Percentiles rank a stretch among this genome's conserved stretches.
These are phyloP conservation scores for Xylaria sp. DNA, from an alignment of 2,329 filamentous ascomycete species.

Conservation along the genomic window DNA sequence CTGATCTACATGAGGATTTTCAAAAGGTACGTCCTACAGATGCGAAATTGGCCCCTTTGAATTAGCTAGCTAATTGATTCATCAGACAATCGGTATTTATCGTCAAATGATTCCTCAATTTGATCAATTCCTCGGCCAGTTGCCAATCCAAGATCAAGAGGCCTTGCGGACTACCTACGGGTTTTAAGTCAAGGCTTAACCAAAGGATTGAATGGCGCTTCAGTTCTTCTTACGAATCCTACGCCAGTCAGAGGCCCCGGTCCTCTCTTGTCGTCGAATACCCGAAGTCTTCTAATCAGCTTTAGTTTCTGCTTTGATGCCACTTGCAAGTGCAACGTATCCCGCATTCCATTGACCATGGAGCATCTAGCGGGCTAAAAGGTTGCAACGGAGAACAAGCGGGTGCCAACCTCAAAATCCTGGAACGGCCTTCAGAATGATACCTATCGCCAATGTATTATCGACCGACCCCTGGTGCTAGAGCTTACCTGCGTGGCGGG, in stretches of 20 bases:
- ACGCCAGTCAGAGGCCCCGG: neutral
- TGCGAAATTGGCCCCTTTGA: neutral
- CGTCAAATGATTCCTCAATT: slow-evolving; percentile 70
- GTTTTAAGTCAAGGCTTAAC: slow-evolving; percentile 48
- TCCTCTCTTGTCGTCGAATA: neutral
- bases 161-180: slow-evolving; percentile 61
- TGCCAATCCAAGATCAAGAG: slow-evolving; percentile 63
- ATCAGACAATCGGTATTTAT: slow-evolving; percentile 65
- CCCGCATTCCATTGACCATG: neutral
- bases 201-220: neutral
- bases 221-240: neutral
- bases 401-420: neutral
- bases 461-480: neutral
- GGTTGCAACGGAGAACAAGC: neutral
- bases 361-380: neutral
- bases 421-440: neutral
- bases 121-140: slow-evolving; percentile 62
- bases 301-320: slow-evolving; percentile 11
- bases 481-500: neutral
- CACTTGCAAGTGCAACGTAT: neutral
- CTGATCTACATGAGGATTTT: slow-evolving; percentile 77
- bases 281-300: neutral
- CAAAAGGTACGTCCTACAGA: slow-evolving; percentile 70
- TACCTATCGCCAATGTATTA: slow-evolving; percentile 3
- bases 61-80: slow-evolving; percentile 27